Conservation (phyloP, 257 asterid species). For the Coffea canephora region DNA sequence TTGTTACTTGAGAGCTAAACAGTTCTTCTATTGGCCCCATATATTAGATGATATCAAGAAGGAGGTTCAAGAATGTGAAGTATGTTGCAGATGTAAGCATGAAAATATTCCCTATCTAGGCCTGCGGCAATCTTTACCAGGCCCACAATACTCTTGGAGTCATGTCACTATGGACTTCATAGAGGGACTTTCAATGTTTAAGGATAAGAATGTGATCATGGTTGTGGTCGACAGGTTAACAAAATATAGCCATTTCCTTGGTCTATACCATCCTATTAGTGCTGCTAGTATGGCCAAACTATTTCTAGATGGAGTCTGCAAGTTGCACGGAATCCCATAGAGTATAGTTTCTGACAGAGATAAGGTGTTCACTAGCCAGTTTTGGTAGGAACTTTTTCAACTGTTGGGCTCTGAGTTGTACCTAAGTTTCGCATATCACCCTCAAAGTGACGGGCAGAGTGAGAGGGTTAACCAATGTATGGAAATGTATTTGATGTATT, state of each 20-base stretch:
- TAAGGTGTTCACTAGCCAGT: background rate
- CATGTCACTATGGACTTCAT: conserved; percentile 1
- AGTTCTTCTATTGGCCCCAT: too few species aligned
- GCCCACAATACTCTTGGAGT: background rate
- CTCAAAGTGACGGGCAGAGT: background rate
- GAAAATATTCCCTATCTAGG: background rate
- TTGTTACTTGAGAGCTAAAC: too few species aligned
- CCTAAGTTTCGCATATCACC: background rate
- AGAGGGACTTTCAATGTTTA: background rate
- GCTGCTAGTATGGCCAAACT: background rate
- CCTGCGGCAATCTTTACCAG: background rate
- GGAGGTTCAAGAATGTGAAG: background rate
- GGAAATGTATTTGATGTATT: background rate
- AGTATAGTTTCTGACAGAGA: background rate
- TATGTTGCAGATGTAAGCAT: background rate
- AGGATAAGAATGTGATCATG: background rate
- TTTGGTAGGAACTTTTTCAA: background rate
- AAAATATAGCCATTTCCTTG: background rate
- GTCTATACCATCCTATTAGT: background rate
- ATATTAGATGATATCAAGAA: too few species aligned
- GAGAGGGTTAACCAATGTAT: background rate
- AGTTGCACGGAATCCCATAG: background rate
- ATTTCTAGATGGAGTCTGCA: background rate
- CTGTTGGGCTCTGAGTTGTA: too few species aligned
- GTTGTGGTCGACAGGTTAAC: conserved; percentile 1